These are phyloP conservation scores for Fistulinella staudtii DNA, from an alignment of 1,284 basidiomycete genomes.

Conservation along the genomic window DNA sequence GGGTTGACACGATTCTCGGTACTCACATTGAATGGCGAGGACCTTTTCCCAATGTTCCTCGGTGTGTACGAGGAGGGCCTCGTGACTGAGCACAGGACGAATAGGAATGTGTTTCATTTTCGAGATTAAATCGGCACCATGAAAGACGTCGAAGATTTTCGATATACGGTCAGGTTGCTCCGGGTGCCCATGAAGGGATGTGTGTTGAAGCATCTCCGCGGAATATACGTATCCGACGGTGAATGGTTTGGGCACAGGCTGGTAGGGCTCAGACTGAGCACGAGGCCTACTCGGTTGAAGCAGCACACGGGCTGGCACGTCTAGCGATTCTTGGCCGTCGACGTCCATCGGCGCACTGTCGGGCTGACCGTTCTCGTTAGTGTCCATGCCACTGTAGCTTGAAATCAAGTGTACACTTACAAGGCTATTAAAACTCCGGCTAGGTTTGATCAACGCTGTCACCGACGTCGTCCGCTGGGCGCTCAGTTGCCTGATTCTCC, in stretches of 20 bases:
- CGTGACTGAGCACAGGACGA: constrained; percentile 69
- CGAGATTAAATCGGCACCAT: constrained; percentile 54
- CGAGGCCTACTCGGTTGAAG: constrained; percentile 10
- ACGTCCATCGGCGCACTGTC: constrained; percentile 28
- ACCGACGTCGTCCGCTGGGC: not conserved
- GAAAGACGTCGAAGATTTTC: constrained; percentile 70
- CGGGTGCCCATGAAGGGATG: constrained; percentile 66
- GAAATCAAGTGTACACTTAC: constrained; percentile 8
- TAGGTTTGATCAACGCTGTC: constrained; percentile 2
- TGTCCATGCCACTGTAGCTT: not conserved
- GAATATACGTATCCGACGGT: constrained; percentile 85
- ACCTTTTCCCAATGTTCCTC: constrained; percentile 91
- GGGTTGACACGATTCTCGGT: constrained; percentile 3
- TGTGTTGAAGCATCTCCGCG: constrained; percentile 84
- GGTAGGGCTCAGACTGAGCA: constrained; percentile 32
- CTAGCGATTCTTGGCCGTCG: constrained; percentile 18
- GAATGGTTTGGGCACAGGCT: constrained; percentile 5
- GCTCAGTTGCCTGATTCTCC: not conserved
- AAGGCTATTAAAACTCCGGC: constrained; percentile 25
- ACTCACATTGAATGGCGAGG: constrained; percentile 70
- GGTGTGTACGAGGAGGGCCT: constrained; percentile 87
- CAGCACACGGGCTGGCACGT: not conserved
- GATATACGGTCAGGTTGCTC: constrained; percentile 87
- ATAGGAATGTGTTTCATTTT: constrained; percentile 81
- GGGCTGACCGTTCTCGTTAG: constrained; percentile 16